Conservation (phyloP, 108 stramenopile species). For the Skeletonema costatum region DNA sequence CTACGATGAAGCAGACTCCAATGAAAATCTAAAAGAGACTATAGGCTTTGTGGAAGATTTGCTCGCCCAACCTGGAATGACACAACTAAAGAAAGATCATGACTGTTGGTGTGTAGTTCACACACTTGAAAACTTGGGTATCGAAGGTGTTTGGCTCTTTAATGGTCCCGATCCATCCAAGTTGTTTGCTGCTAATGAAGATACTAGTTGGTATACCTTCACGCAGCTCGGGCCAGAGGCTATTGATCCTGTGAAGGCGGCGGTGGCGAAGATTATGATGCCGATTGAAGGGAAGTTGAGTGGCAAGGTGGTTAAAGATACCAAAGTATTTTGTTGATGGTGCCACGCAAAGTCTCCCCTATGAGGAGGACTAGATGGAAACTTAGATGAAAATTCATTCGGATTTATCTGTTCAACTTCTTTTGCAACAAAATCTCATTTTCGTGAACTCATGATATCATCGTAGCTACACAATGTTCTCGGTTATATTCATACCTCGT, state of each 20-base stretch:
- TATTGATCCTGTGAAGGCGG: slow-evolving; percentile 21
- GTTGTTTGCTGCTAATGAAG: slow-evolving; percentile 25
- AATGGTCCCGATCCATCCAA: slow-evolving; percentile 20
- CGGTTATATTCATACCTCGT: not conserved
- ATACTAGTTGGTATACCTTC: slow-evolving; percentile 28
- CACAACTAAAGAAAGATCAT: not conserved
- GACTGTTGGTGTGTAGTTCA: slow-evolving; percentile 19
- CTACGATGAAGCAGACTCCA: slow-evolving; percentile 32
- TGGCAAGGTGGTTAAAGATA: not conserved
- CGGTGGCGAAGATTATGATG: slow-evolving; percentile 5
- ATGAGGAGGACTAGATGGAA: too few relatives aligned
- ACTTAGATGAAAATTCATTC: too few relatives aligned
- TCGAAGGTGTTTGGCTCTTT: slow-evolving; percentile 26
- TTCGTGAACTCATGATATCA: too few relatives aligned
- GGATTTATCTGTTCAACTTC: too few relatives aligned
- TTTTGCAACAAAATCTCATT: too few relatives aligned
- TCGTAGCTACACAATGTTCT: not conserved
- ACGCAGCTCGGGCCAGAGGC: slow-evolving; percentile 21
- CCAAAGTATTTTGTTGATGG: not conserved
- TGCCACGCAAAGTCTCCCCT: too few relatives aligned
- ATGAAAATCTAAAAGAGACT: slow-evolving; percentile 22
- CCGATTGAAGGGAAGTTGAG: slow-evolving; percentile 14
- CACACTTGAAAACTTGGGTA: slow-evolving; percentile 16
- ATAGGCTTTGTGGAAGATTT: not conserved
- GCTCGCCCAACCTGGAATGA: not conserved